Evolutionary conservation across 345 rosid genomes (phyloP).

Genomic region (Arabis alpina): DNA sequence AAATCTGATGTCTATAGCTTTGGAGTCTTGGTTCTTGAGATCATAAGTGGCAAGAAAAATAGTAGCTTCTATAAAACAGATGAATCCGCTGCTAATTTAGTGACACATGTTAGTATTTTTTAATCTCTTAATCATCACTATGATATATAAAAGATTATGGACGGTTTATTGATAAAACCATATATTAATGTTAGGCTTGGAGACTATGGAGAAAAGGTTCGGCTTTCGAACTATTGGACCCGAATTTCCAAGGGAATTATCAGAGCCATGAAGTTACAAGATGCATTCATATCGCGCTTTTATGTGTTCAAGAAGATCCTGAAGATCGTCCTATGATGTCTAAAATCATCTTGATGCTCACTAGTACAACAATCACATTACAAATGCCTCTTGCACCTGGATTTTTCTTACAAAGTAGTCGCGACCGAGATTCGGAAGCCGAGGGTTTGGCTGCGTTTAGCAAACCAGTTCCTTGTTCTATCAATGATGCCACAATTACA

Average conservation of each 20-base stretch:
- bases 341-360: slow-evolving; percentile 11
- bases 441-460: background rate
- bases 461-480: background rate
- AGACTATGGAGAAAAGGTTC: slow-evolving; percentile 49
- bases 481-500: slow-evolving; percentile 13
- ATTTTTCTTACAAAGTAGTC: slow-evolving; percentile 22
- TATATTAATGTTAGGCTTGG: slow-evolving; percentile 44
- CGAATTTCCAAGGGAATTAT: slow-evolving; percentile 27
- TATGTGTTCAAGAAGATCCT: slow-evolving; percentile 56
- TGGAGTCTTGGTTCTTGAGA: slow-evolving; percentile 45
- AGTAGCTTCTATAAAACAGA: slow-evolving; percentile 21
- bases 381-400: slow-evolving; percentile 24
- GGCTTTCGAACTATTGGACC: slow-evolving; percentile 46
- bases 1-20: slow-evolving; percentile 49
- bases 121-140: background rate
- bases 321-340: slow-evolving; percentile 46
- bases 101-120: slow-evolving; percentile 12
- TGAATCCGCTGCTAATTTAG: slow-evolving; percentile 18
- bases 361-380: slow-evolving; percentile 25
- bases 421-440: background rate
- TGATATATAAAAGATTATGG: too few species aligned
- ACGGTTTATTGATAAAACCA: too few species aligned
- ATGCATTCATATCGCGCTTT: slow-evolving; percentile 54
- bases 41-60: slow-evolving; percentile 42
- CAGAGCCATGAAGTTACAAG: slow-evolving; percentile 40